phyloP scores from a whole-genome alignment of 2,329 filamentous ascomycete species.

The Fusarium incarnatum region DNA sequence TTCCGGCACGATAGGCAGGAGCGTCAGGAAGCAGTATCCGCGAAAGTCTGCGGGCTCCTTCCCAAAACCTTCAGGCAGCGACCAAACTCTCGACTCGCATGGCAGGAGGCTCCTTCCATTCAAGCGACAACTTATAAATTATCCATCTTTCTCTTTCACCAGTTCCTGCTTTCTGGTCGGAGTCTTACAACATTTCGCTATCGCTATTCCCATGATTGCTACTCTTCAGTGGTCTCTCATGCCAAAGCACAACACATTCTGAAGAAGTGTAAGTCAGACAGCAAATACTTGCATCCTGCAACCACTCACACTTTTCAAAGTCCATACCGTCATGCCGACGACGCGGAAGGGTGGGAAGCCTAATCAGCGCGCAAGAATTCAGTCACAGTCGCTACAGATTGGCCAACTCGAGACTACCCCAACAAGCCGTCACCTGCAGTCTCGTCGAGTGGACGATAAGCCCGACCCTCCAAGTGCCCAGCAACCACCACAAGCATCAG shows the following conservation, averaged over 20 bases:
- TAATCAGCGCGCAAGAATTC: slow-evolving; percentile 27
- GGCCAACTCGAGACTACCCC: slow-evolving; percentile 52
- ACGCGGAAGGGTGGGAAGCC: slow-evolving; percentile 31
- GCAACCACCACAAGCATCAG: not conserved
- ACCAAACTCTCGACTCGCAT: too few species aligned
- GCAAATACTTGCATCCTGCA: not conserved
- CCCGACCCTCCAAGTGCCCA: not conserved
- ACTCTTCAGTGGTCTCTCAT: not conserved
- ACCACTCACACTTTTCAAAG: slow-evolving; percentile 5
- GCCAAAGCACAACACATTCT: not conserved
- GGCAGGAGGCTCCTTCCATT: too few species aligned
- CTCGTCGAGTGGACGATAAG: slow-evolving; percentile 9
- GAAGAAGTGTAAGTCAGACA: slow-evolving; percentile 6
- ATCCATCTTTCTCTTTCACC: not conserved
- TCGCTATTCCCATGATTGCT: not conserved
- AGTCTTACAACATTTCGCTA: not conserved
- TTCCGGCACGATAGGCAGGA: not conserved
- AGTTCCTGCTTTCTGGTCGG: not conserved
- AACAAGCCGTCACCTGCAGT: slow-evolving; percentile 44
- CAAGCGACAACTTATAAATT: too few species aligned
- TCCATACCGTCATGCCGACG: slow-evolving; percentile 29
- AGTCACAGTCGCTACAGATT: slow-evolving; percentile 38
- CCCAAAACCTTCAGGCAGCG: not conserved
- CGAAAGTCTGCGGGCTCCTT: not conserved
- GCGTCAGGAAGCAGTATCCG: too few species aligned